Percentiles rank a stretch among this genome's conserved stretches.
These are phyloP conservation scores for Cyclaneusma minus DNA, from an alignment of 2,329 filamentous ascomycete species.

Conservation along the genomic window DNA sequence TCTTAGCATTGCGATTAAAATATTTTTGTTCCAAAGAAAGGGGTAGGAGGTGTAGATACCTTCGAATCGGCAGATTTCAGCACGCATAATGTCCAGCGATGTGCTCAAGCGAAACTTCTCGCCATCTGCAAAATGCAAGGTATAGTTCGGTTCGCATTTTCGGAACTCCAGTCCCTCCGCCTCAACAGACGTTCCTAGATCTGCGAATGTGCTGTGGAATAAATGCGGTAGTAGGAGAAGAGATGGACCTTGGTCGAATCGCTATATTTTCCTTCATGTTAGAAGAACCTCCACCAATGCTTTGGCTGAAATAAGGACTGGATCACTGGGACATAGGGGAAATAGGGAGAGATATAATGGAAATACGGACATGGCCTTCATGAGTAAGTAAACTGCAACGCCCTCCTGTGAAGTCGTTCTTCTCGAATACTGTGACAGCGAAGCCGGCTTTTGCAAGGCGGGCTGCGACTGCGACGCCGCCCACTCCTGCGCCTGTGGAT, in stretches of 20 bases:
- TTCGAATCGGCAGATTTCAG: constrained; percentile 57
- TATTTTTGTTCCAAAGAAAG: too few relatives aligned
- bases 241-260: constrained; percentile 66
- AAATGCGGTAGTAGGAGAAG: constrained; percentile 56
- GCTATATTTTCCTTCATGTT: constrained; percentile 16
- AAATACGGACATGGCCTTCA: constrained; percentile 33
- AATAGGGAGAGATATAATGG: too few relatives aligned
- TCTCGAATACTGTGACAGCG: constrained; percentile 62
- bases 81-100: constrained; percentile 57
- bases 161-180: constrained; percentile 50
- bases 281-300: background rate
- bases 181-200: constrained; percentile 50
- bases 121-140: constrained; percentile 57
- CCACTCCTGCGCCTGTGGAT: constrained; percentile 48
- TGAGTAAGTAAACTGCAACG: constrained; percentile 50
- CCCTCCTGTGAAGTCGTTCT: constrained; percentile 58
- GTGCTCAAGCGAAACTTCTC: constrained; percentile 46
- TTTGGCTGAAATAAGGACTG: constrained; percentile 4
- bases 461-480: constrained; percentile 56
- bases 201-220: constrained; percentile 53
- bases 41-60: too few relatives aligned
- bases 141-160: constrained; percentile 64
- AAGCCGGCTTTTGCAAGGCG: constrained; percentile 56
- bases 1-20: too few relatives aligned
- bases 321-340: constrained; percentile 1